Evolutionary conservation across 228 moss, liverwort and hornwort genomes (phyloP).

Genomic region (Sphagnum magellanicum): DNA sequence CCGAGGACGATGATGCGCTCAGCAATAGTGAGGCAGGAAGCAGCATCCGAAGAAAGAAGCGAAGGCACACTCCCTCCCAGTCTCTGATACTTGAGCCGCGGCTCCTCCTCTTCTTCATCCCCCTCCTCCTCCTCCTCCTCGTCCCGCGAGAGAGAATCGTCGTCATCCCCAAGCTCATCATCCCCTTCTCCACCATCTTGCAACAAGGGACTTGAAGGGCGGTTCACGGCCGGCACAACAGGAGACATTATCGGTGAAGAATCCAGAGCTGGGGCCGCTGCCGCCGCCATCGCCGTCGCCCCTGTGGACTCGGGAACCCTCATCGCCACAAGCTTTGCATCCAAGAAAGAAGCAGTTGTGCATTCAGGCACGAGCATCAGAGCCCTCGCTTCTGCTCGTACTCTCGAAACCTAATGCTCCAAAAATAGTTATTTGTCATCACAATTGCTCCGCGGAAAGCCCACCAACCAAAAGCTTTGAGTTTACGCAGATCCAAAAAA

Average conservation of each 20-base stretch:
- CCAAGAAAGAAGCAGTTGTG: too few species aligned
- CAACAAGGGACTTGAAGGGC: constrained; percentile 12
- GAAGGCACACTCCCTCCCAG: constrained; percentile 77
- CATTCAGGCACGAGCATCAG: too few species aligned
- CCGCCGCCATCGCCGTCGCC: not conserved
- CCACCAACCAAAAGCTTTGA: too few species aligned
- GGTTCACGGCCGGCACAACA: not conserved
- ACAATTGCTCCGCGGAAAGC: too few species aligned
- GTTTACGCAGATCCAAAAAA: too few species aligned
- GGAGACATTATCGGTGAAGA: constrained; percentile 1
- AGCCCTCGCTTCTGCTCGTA: too few species aligned
- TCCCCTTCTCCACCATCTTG: constrained; percentile 84
- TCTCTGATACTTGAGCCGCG: constrained; percentile 83
- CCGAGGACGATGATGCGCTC: constrained; percentile 94
- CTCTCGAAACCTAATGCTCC: too few species aligned
- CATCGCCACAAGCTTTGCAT: too few species aligned
- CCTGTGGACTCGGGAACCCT: too few species aligned
- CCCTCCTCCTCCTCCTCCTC: constrained; percentile 35
- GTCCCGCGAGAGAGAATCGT: constrained; percentile 33
- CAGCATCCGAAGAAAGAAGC: constrained; percentile 73
- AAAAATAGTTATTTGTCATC: too few species aligned
- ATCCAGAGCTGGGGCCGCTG: not conserved
- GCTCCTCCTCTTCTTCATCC: constrained; percentile 84
- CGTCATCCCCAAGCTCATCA: constrained; percentile 83
- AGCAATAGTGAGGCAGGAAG: constrained; percentile 80